Evolutionary conservation across 139 green algal species (phyloP), one percentile per base, ranked within the genome.

Genomic region (Chlamydomonas eustigma): DNA sequence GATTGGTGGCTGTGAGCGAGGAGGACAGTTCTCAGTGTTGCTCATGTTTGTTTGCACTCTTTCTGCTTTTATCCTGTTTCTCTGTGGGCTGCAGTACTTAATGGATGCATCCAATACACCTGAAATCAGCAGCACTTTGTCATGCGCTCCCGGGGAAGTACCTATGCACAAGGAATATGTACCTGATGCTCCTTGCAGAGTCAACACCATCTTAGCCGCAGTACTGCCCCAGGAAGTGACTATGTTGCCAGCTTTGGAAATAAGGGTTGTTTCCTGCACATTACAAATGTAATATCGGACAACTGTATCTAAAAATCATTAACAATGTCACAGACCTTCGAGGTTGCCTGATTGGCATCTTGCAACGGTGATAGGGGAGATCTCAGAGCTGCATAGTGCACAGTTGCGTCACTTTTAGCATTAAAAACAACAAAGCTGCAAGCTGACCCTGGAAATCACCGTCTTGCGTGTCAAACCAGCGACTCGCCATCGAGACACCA

Each of bases 401-500:
- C 25, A 37, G 6, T 24, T 70, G 58, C 6, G 5, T 70, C 6
- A 6, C 6, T 70, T 32, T 28, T 37, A 28, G 18, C 6, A 35
- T 28, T 32, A 37, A 32, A 70, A 35, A 22, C 6, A 22, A 70
- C 6, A 8, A 35, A 24, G 58, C 18, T 22, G 58, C 8, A 70
- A 12, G 65, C 33, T n/a, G n/a, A 44, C 65, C 33, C 4, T 39
- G 65, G 25, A 70, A 37, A 31, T 44, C 34, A 5, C 44, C 65
- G 3, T 72, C 65, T 39, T 72, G 33, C 22, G 5, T 34, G 31
- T 72, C 65, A 31, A 72, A 72, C 65, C 65, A 72, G 3, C 34
- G 33, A 6, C 18, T 44, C 8, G 65, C 65, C 18, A 22, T n/a
- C 3, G 33, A 50, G 3, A 34, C 28, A 3, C 65, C 65, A 4